Evolutionary conservation across 2,329 filamentous ascomycete genomes (phyloP), one percentile per base, ranked within the genome.

Genomic region (Aspergillus bombycis): DNA sequence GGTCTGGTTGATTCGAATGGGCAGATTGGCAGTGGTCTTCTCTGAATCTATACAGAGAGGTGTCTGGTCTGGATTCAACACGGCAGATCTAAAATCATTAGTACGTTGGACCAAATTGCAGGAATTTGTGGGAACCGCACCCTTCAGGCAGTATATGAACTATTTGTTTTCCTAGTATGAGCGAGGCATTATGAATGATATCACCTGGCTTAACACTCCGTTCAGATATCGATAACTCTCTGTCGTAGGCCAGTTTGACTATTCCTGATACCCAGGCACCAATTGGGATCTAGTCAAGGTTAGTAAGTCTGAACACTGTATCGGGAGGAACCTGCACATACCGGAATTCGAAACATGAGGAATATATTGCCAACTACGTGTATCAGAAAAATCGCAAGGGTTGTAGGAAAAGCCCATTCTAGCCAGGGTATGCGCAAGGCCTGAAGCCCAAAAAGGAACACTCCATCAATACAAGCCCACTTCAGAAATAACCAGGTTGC

Each of bases 121-220:
- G 41, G 14, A 36, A 4, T n/a, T 28, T 45, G 11, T 4, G n/a
- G 61, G 55, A 52, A 48, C 26, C 84, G 69, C 77, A 90, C 82
- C 96, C 96, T 83, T 99, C 95, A 2, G 95, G 95, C 61, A 99
- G 83, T 73, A 99, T 97, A 75, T 99, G 95, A 78, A 99, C 94
- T 71, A 97, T 96, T 80, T 98, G 94, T 77, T 93, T 95, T 74
- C 95, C 95, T 80, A 97, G 86, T 67, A 99, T 98, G 73, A 98
- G 85, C 26, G 94, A 97, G 36, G 92, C 87, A 76, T 98, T 97
- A 76, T 97, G 92, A 65, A 97, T 83, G 67, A 99, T 94, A 66
- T 87, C 89, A 32, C 90, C 91, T 19, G 94, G 88, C 75, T 96
- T 96, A 75, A 99, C 94, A 73, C 89, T 92, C 69, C 91, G 89